Conservation (phyloP, 23 red algal species). For the Chondrus crispus region DNA sequence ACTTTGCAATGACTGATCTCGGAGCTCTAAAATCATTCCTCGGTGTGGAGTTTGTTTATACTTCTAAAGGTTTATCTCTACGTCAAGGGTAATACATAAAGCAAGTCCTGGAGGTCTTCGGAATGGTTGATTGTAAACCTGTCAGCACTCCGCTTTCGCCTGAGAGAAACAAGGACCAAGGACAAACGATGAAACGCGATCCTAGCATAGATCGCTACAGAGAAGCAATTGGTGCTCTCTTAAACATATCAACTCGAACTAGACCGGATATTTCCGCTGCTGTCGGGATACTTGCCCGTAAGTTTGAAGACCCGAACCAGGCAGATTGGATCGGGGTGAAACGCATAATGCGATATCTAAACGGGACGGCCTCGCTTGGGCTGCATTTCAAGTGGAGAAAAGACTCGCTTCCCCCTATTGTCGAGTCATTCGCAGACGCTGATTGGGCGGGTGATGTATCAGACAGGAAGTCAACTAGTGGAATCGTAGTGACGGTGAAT, state of each 20-base stretch:
- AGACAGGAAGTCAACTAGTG: conserved; percentile 1
- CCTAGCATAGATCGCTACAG: background rate
- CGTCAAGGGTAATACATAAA: background rate
- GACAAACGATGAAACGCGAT: background rate
- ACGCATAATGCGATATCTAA: conserved; percentile 5
- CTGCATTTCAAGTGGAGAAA: background rate
- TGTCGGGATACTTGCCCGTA: background rate
- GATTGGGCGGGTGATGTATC: conserved; percentile 36
- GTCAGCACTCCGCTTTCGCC: background rate
- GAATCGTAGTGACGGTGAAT: background rate
- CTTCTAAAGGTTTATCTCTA: background rate
- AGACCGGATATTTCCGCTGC: conserved; percentile 24
- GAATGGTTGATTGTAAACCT: background rate
- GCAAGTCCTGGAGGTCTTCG: background rate
- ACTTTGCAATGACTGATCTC: background rate
- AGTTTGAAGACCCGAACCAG: background rate
- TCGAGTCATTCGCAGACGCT: background rate
- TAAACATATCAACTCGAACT: background rate
- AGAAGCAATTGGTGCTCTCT: conserved; percentile 30
- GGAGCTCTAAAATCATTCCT: background rate
- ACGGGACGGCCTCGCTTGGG: background rate
- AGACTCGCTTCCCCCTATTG: background rate
- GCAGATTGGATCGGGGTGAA: conserved; percentile 11
- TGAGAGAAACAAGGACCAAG: background rate
- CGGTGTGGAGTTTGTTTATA: background rate